Evolutionary conservation across 768 basidiomycete genomes (phyloP).

Genomic region (Sistotremastrum suecicum): DNA sequence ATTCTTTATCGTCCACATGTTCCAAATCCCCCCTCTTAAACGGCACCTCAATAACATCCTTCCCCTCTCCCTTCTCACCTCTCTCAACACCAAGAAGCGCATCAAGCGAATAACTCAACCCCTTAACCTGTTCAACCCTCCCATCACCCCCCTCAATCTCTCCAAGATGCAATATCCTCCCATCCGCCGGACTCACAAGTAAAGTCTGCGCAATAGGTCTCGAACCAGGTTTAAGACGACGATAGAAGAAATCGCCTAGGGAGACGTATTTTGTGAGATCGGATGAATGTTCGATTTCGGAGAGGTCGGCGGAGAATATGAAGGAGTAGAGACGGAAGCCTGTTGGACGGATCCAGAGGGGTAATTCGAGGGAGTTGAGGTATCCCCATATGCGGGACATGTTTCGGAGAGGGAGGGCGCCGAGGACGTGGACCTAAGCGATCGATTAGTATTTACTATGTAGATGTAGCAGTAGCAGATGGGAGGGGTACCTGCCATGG

Average conservation of each 20-base stretch:
- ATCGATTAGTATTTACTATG: too few species aligned
- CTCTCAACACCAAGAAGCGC: conserved; percentile 74
- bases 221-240: conserved; percentile 66
- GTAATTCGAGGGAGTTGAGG: conserved; percentile 83
- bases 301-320: conserved; percentile 88
- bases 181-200: conserved; percentile 90
- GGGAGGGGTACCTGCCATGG: conserved; percentile 69
- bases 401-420: conserved; percentile 85
- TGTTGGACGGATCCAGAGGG: conserved; percentile 88
- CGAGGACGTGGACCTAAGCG: conserved; percentile 82
- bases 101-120: conserved; percentile 91
- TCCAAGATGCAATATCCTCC: conserved; percentile 84
- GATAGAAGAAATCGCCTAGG: conserved; percentile 94
- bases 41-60: too few species aligned
- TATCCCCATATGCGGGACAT: conserved; percentile 98
- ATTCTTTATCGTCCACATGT: conserved; percentile 72
- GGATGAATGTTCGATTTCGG: conserved; percentile 60
- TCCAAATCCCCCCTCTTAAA: conserved; percentile 31
- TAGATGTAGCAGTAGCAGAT: too few species aligned
- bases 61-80: too few species aligned
- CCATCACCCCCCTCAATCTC: conserved; percentile 48
- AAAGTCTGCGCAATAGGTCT: conserved; percentile 67
- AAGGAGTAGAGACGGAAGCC: conserved; percentile 76
- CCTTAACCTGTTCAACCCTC: conserved; percentile 93
- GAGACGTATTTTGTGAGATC: conserved; percentile 72